Base-by-base conservation (phyloP, 202 grass and related monocot species). In the Eragrostis tef region DNA sequence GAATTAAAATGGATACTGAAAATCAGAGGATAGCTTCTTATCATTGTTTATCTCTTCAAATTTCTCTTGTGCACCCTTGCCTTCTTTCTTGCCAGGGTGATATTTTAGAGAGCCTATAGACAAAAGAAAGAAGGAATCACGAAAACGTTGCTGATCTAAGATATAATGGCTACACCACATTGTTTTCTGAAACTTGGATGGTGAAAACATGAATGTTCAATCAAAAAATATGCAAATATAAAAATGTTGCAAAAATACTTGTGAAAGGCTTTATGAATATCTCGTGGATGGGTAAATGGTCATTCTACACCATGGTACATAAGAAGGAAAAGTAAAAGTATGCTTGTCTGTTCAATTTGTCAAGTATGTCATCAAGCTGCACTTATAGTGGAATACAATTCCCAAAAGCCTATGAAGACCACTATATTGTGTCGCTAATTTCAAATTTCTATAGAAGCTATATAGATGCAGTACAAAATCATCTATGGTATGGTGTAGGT, bases 51-150 rank as follows among this genome's bases (percentile, higher is more conserved):
- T 92, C 74, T 94, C 94, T 6, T 88, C 83, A 75, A 97, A 97
- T 62, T 90, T 94, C 79, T 94, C 87, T 73, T 94, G 91, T 36
- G 91, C 91, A 3, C 86, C 87, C 66, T 94, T 94, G 47, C 47
- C 66, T 92, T 94, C 94, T 76, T 97, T 97, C 87, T 97, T 97
- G 83, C 94, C 94, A 76, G 94, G 94, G 53, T 97, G 94, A 50
- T 97, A 94, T 60, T 97, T 79, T 46, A 97, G 84, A 56, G 94
- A 94, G 81, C 77, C 91, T 97, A 80, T 2, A 20, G 6, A 27
- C 22, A 81, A n/a, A 6, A 49, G 1, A 84, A 56, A 81, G 46
- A 54, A 62, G n/a, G n/a, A n/a, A n/a, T n/a, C n/a, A n/a, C n/a
- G 61, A 80, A 2, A 70, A 27, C 9, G 9, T 52, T 56, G 17